phyloP scores from a whole-genome alignment of 148 eudicot genomes.

The Simmondsia chinensis region DNA sequence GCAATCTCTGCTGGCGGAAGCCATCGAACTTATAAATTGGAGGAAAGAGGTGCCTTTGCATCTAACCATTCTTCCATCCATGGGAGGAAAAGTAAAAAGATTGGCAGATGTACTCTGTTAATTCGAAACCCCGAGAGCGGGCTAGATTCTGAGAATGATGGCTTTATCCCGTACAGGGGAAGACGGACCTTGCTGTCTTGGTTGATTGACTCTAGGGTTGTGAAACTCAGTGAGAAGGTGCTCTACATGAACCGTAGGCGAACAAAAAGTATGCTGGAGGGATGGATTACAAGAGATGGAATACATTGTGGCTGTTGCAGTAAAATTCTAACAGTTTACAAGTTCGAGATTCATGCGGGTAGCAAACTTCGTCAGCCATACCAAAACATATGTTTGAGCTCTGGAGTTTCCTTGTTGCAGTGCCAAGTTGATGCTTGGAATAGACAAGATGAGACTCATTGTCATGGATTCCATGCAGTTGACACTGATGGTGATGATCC shows the following conservation, averaged over 20 bases:
- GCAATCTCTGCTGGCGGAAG: conserved; percentile 22
- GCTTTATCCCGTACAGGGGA: conserved; percentile 68
- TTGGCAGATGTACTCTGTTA: conserved; percentile 79
- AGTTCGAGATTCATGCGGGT: conserved; percentile 94
- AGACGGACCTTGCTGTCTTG: conserved; percentile 88
- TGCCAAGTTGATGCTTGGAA: conserved; percentile 94
- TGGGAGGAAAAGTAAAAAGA: conserved; percentile 53
- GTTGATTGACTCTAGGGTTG: conserved; percentile 76
- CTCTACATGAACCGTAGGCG: conserved; percentile 83
- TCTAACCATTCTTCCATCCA: conserved; percentile 30
- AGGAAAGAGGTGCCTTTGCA: conserved; percentile 23
- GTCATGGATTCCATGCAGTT: conserved; percentile 44
- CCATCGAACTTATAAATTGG: conserved; percentile 23
- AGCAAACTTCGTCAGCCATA: conserved; percentile 87
- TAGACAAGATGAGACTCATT: conserved; percentile 53
- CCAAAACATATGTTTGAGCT: conserved; percentile 65
- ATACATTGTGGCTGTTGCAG: conserved; percentile 96
- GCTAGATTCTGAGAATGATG: conserved; percentile 47
- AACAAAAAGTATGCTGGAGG: conserved; percentile 69
- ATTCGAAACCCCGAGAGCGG: conserved; percentile 70
- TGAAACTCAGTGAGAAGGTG: conserved; percentile 69
- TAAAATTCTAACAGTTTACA: conserved; percentile 73
- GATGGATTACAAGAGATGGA: conserved; percentile 89
- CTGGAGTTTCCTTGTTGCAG: conserved; percentile 73
- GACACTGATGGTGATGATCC: conserved; percentile 84